phyloP scores from a whole-genome alignment of 805 yeast species.

The Lipomyces lipofer region DNA sequence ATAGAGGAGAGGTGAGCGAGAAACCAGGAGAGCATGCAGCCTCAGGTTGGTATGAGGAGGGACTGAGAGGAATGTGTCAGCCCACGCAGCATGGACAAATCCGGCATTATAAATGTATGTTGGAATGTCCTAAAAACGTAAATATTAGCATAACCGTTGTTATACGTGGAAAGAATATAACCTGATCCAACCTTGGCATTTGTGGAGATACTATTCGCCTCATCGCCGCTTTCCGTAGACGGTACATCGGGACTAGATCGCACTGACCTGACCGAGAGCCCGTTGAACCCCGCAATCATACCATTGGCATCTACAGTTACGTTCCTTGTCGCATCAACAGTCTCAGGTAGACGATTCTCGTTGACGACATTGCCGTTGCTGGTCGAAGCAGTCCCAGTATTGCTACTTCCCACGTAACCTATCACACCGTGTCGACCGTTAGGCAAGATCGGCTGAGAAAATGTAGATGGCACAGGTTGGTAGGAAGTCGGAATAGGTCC shows the following conservation, averaged over 20 bases:
- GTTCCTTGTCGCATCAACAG: not conserved
- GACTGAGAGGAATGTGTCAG: slow-evolving; percentile 38
- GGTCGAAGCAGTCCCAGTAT: not conserved
- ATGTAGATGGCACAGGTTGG: slow-evolving; percentile 1
- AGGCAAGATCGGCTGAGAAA: not conserved
- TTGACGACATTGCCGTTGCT: not conserved
- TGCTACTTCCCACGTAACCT: not conserved
- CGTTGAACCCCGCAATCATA: slow-evolving; percentile 1
- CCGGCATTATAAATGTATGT: slow-evolving; percentile 39
- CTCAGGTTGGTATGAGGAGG: slow-evolving; percentile 36
- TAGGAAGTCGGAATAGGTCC: not conserved
- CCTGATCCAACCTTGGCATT: no score
- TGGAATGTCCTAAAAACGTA: slow-evolving; percentile 3
- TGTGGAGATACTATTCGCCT: no score
- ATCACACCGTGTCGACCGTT: slow-evolving; percentile 1
- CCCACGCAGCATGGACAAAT: slow-evolving; percentile 41
- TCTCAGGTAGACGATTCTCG: not conserved
- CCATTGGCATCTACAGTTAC: not conserved
- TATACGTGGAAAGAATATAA: not conserved
- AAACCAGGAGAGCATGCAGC: slow-evolving; percentile 39
- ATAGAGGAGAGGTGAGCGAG: slow-evolving; percentile 39
- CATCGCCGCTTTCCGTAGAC: no score
- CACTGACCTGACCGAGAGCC: slow-evolving; percentile 2
- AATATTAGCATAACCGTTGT: not conserved
- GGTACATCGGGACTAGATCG: slow-evolving; percentile 1